phyloP scores from a whole-genome alignment of 352 stramenopile species.

The Phytophthora pluvialis region DNA sequence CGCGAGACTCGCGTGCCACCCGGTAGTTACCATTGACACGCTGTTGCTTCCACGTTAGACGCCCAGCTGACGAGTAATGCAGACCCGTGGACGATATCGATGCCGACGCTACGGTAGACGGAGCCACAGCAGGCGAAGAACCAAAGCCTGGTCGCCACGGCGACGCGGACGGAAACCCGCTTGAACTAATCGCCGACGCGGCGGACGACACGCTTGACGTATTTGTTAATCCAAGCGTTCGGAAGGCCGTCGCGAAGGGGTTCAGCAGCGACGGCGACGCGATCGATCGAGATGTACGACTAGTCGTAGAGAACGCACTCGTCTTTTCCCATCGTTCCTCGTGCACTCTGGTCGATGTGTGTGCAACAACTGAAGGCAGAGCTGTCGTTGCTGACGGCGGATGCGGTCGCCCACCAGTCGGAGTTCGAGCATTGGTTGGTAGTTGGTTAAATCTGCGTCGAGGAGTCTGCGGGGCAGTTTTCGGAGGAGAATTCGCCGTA shows the following conservation, averaged over 20 bases:
- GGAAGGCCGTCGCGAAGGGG: conserved; percentile 27
- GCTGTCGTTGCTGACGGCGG: not conserved
- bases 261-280: conserved; percentile 29
- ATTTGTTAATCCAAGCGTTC: conserved; percentile 21
- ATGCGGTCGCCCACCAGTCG: conserved; percentile 1
- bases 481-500: conserved; percentile 7
- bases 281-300: conserved; percentile 23
- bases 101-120: conserved; percentile 19
- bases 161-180: conserved; percentile 24
- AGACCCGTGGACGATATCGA: conserved; percentile 23
- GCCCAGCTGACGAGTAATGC: conserved; percentile 32
- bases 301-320: conserved; percentile 12
- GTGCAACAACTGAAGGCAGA: conserved; percentile 7
- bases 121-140: conserved; percentile 9
- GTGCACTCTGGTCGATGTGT: conserved; percentile 5
- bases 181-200: conserved; percentile 14
- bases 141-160: conserved; percentile 31
- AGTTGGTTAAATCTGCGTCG: conserved; percentile 22
- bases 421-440: conserved; percentile 8
- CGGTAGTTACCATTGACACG: conserved; percentile 26
- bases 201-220: conserved; percentile 10
- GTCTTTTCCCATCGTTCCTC: conserved; percentile 28
- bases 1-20: conserved; percentile 36
- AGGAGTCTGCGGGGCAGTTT: conserved; percentile 16
- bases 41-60: conserved; percentile 56